Evolutionary conservation across 768 basidiomycete genomes (phyloP), one percentile per base, ranked within the genome.

Genomic region (Boletus rufocinnamomeus): DNA sequence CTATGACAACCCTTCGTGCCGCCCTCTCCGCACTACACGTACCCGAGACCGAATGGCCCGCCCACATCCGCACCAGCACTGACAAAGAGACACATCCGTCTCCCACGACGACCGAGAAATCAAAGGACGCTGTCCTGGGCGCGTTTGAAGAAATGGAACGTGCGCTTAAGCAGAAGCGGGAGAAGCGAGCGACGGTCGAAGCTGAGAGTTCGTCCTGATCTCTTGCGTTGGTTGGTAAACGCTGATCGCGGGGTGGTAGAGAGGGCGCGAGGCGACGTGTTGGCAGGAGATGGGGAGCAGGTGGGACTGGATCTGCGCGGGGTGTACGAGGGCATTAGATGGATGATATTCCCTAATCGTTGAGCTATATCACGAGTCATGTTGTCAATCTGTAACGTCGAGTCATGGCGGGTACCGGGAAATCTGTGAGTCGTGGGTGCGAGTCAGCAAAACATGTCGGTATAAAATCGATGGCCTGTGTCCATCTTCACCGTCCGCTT

Each of bases 81-180:
- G 16, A 13, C n/a, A 50, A 46, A 11, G 37, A 34, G n/a, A 23
- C 30, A 19, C 57, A 54, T 56, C 4, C 48, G 5, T 17, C 10
- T 10, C 32, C 57, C 40, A 21, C 44, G 23, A 11, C 47, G 17
- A 16, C 38, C 4, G 52, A 53, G 25, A 69, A 59, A 48, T 63
- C 69, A 30, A 70, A 68, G 49, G 59, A 72, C 13, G 78, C 76
- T 3, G 75, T 80, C n/a, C 59, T 86, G 51, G 82, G 72, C 62
- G 88, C 87, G 16, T 93, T 93, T 67, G 85, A 89, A 63, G 84
- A 87, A 73, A 76, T 91, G 76, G 90, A 91, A 65, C 75, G 77
- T 61, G 65, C 76, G 13, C 71, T 92, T 62, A 71, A 74, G 66
- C 75, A 74, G 71, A 88, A 83, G 66, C 77, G 74, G 41, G 68